Percentiles rank a stretch among this genome's conserved stretches.
Conservation (phyloP, 768 basidiomycete genomes). For the Panaeolus papilionaceus region DNA sequence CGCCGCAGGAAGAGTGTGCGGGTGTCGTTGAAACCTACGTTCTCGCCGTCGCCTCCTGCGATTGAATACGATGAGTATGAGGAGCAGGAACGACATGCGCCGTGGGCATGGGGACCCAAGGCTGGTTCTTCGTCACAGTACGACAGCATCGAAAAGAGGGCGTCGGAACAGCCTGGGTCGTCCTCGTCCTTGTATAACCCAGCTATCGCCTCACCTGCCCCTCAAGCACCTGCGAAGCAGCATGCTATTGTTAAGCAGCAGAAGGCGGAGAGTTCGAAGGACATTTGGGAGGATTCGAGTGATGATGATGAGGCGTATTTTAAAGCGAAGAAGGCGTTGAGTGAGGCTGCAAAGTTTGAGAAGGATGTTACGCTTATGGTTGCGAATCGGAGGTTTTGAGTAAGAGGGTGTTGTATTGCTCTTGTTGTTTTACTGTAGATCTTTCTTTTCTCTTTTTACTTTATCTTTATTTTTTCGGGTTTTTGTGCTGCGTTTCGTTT, state of each 20-base stretch:
- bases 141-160: slow-evolving; percentile 19
- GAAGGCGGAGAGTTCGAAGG: slow-evolving; percentile 10
- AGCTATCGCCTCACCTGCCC: slow-evolving; percentile 10
- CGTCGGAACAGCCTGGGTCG: slow-evolving; percentile 11
- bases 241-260: slow-evolving; percentile 9
- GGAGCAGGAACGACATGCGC: slow-evolving; percentile 33
- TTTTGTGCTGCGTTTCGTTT: background rate
- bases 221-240: slow-evolving; percentile 7
- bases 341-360: slow-evolving; percentile 47
- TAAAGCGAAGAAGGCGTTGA: slow-evolving; percentile 60
- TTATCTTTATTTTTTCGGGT: background rate
- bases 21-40: slow-evolving; percentile 78
- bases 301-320: slow-evolving; percentile 76
- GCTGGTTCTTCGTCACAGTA: background rate
- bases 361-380: slow-evolving; percentile 32
- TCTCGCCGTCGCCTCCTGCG: slow-evolving; percentile 74
- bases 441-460: slow-evolving; percentile 15
- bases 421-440: slow-evolving; percentile 15
- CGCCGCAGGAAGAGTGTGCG: slow-evolving; percentile 74
- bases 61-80: slow-evolving; percentile 55
- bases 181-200: slow-evolving; percentile 2
- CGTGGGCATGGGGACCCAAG: slow-evolving; percentile 25
- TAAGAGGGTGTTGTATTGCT: background rate
- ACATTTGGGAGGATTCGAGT: slow-evolving; percentile 74
- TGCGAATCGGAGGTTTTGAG: slow-evolving; percentile 20